Evolutionary conservation across 75 land plant species (phyloP).

Genomic region (Sequoiadendron giganteum): DNA sequence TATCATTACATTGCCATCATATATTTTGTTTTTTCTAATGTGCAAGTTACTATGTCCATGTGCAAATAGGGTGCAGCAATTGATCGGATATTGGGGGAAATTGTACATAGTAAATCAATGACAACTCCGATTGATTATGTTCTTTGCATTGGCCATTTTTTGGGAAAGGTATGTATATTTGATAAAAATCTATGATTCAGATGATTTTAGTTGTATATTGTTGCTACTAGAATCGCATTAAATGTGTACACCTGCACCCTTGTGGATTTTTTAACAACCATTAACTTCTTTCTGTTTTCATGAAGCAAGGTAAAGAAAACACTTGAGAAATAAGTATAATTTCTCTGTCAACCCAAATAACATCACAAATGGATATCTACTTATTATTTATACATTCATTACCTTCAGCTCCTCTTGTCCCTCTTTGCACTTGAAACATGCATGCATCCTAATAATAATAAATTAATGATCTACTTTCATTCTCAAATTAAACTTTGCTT

Average conservation of each 20-base stretch:
- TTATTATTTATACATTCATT: neutral
- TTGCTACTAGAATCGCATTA: neutral
- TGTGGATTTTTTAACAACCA: neutral
- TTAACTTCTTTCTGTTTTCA: neutral
- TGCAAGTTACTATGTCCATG: neutral
- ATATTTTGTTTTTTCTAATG: neutral
- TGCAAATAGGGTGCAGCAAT: conserved; percentile 88
- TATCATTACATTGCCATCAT: neutral
- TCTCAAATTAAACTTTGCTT: too few relatives aligned
- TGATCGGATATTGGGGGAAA: conserved; percentile 93
- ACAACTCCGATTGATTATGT: conserved; percentile 91
- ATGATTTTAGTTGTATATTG: neutral
- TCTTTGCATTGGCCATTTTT: conserved; percentile 94
- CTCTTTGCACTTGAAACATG: neutral
- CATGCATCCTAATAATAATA: neutral
- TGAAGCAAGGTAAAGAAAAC: neutral
- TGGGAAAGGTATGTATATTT: conserved; percentile 67
- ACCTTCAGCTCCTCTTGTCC: neutral
- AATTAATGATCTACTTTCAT: too few relatives aligned
- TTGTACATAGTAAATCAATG: conserved; percentile 78
- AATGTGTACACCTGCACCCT: neutral
- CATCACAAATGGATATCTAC: neutral
- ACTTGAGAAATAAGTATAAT: neutral
- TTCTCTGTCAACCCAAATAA: neutral
- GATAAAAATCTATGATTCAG: neutral